phyloP scores from a whole-genome alignment of 345 rosid genomes.

The Eucalyptus coolabah region DNA sequence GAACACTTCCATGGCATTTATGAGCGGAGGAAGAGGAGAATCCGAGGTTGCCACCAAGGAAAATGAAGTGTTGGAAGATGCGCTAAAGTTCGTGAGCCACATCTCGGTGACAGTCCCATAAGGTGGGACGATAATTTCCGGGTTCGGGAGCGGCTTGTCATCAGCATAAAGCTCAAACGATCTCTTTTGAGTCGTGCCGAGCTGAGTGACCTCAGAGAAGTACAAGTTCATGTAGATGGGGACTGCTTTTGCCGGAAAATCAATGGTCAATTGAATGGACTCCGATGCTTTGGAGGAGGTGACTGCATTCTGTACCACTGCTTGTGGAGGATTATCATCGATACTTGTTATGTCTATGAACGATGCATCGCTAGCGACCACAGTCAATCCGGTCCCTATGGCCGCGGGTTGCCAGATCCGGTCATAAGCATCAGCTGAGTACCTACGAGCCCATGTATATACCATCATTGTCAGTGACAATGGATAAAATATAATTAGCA shows the following conservation, averaged over 20 bases:
- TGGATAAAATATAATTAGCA: not conserved
- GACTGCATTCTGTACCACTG: constrained; percentile 17
- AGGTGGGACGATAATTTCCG: constrained; percentile 5
- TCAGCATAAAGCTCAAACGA: constrained; percentile 11
- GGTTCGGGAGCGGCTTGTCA: not conserved
- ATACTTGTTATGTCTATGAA: not conserved
- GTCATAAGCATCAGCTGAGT: constrained; percentile 8
- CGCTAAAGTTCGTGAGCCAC: not conserved
- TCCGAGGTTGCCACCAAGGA: constrained; percentile 10
- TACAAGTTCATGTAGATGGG: constrained; percentile 19
- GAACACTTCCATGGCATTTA: constrained; percentile 34
- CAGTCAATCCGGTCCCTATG: not conserved
- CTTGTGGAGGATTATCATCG: constrained; percentile 20
- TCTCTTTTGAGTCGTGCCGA: constrained; percentile 13
- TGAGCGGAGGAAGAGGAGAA: constrained; percentile 35
- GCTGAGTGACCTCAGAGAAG: constrained; percentile 28
- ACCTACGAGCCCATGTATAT: not conserved
- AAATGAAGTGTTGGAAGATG: constrained; percentile 12
- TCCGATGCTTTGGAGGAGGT: not conserved
- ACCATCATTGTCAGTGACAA: not conserved
- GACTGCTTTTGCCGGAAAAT: constrained; percentile 1
- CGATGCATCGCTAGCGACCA: not conserved
- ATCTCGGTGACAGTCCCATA: constrained; percentile 8
- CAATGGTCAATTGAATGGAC: not conserved
- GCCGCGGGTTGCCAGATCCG: constrained; percentile 26